Percentiles rank a stretch among this genome's conserved stretches.
phyloP scores from a whole-genome alignment of 352 stramenopile genomes.

The Phytophthora syringae region DNA sequence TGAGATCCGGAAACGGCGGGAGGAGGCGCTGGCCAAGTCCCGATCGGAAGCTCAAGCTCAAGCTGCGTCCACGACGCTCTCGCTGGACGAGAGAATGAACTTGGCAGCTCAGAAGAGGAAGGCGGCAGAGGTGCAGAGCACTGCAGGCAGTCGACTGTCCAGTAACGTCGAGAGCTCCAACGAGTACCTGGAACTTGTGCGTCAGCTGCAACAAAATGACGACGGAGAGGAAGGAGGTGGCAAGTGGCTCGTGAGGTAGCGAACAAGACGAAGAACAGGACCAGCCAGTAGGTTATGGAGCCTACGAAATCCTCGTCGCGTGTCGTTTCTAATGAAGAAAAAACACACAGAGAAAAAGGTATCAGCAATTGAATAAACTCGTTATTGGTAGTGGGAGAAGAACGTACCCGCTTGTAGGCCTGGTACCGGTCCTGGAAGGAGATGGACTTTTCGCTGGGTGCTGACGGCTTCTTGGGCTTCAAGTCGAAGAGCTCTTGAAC shows the following conservation, averaged over 20 bases:
- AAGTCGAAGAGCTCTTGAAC: slow-evolving; percentile 86
- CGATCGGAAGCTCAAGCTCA: slow-evolving; percentile 17
- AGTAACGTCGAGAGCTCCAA: slow-evolving; percentile 34
- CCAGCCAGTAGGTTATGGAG: slow-evolving; percentile 40
- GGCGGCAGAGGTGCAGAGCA: slow-evolving; percentile 44
- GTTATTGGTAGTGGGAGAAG: neutral
- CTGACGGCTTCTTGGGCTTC: slow-evolving; percentile 60
- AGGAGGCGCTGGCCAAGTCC: slow-evolving; percentile 53
- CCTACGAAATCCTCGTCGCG: slow-evolving; percentile 29
- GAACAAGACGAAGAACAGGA: neutral
- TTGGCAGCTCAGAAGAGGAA: slow-evolving; percentile 64
- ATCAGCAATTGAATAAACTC: slow-evolving; percentile 4
- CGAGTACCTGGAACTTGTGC: slow-evolving; percentile 73
- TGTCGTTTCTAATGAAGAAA: slow-evolving; percentile 56
- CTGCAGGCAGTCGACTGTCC: slow-evolving; percentile 3
- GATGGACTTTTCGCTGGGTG: slow-evolving; percentile 49
- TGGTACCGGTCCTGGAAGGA: slow-evolving; percentile 82
- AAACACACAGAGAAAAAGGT: slow-evolving; percentile 13
- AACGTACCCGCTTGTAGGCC: slow-evolving; percentile 63
- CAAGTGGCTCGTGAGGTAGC: slow-evolving; percentile 81
- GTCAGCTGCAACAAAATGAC: slow-evolving; percentile 65
- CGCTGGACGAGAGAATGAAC: slow-evolving; percentile 70
- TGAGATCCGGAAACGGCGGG: slow-evolving; percentile 44
- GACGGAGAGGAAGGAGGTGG: slow-evolving; percentile 54
- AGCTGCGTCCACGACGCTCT: slow-evolving; percentile 17